phyloP scores from a whole-genome alignment of 768 basidiomycete genomes.

The Suillus tomentosus region DNA sequence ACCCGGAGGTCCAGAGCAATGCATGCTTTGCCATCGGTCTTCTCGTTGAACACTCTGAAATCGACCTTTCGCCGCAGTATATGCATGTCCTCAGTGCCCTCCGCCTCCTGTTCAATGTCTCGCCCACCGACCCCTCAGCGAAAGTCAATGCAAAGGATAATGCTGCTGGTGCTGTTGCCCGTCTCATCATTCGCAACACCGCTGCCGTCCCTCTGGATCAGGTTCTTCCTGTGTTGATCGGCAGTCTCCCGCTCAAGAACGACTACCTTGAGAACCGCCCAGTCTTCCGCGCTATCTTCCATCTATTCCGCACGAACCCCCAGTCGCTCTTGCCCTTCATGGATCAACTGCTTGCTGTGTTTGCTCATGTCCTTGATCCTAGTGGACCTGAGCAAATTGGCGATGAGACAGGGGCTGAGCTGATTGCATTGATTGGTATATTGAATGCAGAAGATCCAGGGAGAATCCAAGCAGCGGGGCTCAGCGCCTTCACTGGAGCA shows the following conservation, averaged over 20 bases:
- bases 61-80: conserved; percentile 84
- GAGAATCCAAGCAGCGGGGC: conserved; percentile 80
- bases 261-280: conserved; percentile 90
- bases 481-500: conserved; percentile 50
- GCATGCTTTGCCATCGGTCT: conserved; percentile 94
- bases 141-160: conserved; percentile 91
- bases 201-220: conserved; percentile 84
- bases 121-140: conserved; percentile 61
- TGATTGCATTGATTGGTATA: conserved; percentile 71
- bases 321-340: conserved; percentile 71
- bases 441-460: conserved; percentile 76
- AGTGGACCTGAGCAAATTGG: conserved; percentile 73
- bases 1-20: conserved; percentile 94
- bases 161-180: conserved; percentile 90
- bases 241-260: conserved; percentile 81
- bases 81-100: conserved; percentile 75
- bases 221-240: conserved; percentile 83
- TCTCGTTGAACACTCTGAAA: conserved; percentile 81
- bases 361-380: conserved; percentile 82
- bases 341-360: conserved; percentile 77
- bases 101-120: conserved; percentile 75
- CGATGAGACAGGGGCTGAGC: conserved; percentile 72
- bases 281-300: conserved; percentile 87
- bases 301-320: conserved; percentile 79
- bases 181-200: conserved; percentile 81